Evolutionary conservation across 345 rosid species (phyloP).

Genomic region (Clarkia xantiana): DNA sequence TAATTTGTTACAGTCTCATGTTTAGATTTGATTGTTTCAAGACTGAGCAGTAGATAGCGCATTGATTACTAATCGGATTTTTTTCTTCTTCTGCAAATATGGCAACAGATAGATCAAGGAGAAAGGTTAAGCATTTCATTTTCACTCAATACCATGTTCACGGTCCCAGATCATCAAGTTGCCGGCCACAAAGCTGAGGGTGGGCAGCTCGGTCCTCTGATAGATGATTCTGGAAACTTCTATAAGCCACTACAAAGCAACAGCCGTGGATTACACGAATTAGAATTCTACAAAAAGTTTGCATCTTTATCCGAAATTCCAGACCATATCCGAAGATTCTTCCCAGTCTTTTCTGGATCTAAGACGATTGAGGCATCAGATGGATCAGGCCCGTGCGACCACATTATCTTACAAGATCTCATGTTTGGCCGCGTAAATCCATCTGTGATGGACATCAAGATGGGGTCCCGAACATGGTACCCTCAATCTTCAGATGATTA

Average conservation of each 20-base stretch:
- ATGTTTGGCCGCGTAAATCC: conserved; percentile 25
- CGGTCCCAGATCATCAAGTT: conserved; percentile 81
- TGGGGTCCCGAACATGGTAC: conserved; percentile 95
- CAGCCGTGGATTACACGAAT: conserved; percentile 52
- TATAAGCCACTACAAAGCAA: conserved; percentile 77
- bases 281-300: conserved; percentile 53
- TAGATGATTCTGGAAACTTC: conserved; percentile 70
- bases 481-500: conserved; percentile 65
- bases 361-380: conserved; percentile 61
- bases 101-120: background rate
- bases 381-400: conserved; percentile 50
- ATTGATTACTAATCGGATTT: too few species aligned
- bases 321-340: conserved; percentile 44
- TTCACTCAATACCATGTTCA: conserved; percentile 38
- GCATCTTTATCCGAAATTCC: conserved; percentile 45
- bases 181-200: conserved; percentile 64
- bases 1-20: too few species aligned
- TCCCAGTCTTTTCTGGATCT: conserved; percentile 61
- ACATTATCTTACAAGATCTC: conserved; percentile 59
- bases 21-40: too few species aligned
- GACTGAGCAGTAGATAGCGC: too few species aligned
- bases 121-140: background rate
- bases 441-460: conserved; percentile 70
- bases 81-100: too few species aligned
- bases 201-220: conserved; percentile 64